A percentile compares a stretch with the other conserved stretches of the same genome.
phyloP scores from a whole-genome alignment of 1,284 basidiomycete species.

The Cryptococcus sp. region DNA sequence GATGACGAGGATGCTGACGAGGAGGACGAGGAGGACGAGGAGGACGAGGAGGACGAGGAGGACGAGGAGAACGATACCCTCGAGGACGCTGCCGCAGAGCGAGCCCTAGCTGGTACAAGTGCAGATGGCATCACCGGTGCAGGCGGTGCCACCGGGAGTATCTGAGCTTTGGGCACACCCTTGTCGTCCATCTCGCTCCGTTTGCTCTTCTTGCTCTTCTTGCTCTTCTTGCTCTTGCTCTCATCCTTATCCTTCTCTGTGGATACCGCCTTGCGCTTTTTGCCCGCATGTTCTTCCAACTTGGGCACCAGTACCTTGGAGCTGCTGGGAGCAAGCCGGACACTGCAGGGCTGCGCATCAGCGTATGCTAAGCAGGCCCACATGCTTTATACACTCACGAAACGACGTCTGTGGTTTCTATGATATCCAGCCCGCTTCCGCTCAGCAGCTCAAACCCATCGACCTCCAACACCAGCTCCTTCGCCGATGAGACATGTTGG shows the following conservation, averaged over 20 bases:
- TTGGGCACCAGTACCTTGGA: constrained; percentile 6
- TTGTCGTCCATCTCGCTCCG: no score
- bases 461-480: constrained; percentile 39
- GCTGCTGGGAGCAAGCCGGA: constrained; percentile 14
- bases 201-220: not conserved
- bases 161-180: not conserved
- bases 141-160: not conserved
- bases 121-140: not conserved
- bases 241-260: not conserved
- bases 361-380: not conserved
- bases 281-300: not conserved
- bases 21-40: constrained; percentile 14
- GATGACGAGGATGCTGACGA: constrained; percentile 11
- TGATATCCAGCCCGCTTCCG: constrained; percentile 31
- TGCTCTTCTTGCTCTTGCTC: not conserved
- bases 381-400: constrained; percentile 32
- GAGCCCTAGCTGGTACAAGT: not conserved
- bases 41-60: constrained; percentile 20
- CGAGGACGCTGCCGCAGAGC: constrained; percentile 12
- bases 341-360: not conserved
- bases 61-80: constrained; percentile 23
- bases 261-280: not conserved
- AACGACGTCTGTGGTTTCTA: constrained; percentile 41
- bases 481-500: constrained; percentile 8
- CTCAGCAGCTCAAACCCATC: constrained; percentile 49